Percentiles rank a stretch among this genome's conserved stretches.
phyloP scores from a whole-genome alignment of 441 rosid genomes.

The California macrophylla region DNA sequence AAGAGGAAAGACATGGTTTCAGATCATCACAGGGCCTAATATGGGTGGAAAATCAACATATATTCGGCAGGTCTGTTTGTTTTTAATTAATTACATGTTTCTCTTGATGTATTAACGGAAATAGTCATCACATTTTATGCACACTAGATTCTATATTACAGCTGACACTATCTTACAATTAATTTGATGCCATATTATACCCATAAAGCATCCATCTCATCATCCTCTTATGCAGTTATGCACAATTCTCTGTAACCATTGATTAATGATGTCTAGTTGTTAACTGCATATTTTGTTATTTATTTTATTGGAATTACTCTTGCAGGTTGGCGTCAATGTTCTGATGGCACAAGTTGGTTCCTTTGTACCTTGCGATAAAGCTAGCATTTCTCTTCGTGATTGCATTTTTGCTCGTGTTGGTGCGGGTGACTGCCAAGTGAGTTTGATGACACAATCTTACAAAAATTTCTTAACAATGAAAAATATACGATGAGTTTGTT shows the following conservation, averaged over 20 bases:
- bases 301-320: constrained; percentile 12
- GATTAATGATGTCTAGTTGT: neutral
- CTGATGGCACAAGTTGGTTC: constrained; percentile 99
- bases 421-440: constrained; percentile 98
- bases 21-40: constrained; percentile 95
- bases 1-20: constrained; percentile 92
- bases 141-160: neutral
- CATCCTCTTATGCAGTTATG: neutral
- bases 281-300: neutral
- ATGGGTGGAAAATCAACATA: constrained; percentile 99
- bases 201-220: neutral
- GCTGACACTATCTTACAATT: neutral
- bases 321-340: constrained; percentile 82
- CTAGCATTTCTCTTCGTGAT: constrained; percentile 81
- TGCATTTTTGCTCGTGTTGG: constrained; percentile 98
- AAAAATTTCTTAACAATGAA: neutral
- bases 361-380: constrained; percentile 92
- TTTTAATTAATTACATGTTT: constrained; percentile 5
- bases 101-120: neutral
- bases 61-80: constrained; percentile 71
- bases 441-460: constrained; percentile 24
- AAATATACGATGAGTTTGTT: neutral
- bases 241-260: neutral
- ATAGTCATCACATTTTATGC: neutral
- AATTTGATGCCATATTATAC: neutral